Evolutionary conservation across 306 rosid genomes (phyloP).

Genomic region (Cicer arietinum): DNA sequence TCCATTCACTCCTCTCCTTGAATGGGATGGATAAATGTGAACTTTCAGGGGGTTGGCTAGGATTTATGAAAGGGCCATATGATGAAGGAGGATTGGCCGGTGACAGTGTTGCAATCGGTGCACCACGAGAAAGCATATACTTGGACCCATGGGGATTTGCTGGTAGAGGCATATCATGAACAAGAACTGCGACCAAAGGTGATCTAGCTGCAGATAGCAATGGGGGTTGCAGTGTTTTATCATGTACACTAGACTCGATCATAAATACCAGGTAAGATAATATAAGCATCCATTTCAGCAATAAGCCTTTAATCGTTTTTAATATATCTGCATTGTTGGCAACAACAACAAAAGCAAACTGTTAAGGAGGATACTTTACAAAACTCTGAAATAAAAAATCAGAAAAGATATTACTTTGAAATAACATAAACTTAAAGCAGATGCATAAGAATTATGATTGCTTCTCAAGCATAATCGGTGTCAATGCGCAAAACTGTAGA

Average conservation of each 20-base stretch:
- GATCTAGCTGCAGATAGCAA: neutral
- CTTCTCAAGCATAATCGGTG: constrained; percentile 21
- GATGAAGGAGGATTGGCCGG: constrained; percentile 59
- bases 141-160: constrained; percentile 48
- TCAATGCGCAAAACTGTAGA: constrained; percentile 1
- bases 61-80: constrained; percentile 53
- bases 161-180: constrained; percentile 56
- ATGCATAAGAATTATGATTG: constrained; percentile 6
- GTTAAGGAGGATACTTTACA: constrained; percentile 10
- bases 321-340: constrained; percentile 59
- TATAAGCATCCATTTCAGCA: constrained; percentile 57
- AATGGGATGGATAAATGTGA: constrained; percentile 64
- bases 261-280: constrained; percentile 55
- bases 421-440: constrained; percentile 19
- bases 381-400: constrained; percentile 4
- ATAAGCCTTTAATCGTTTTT: constrained; percentile 46
- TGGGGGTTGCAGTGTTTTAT: constrained; percentile 38
- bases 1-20: constrained; percentile 61
- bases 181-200: constrained; percentile 43
- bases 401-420: neutral
- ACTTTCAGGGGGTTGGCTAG: constrained; percentile 60
- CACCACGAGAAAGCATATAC: constrained; percentile 51
- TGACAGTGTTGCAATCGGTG: constrained; percentile 45
- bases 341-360: constrained; percentile 32
- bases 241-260: constrained; percentile 44